Evolutionary conservation across 2,329 filamentous ascomycete species (phyloP).

Genomic region (Pseudogymnoascus sp.): DNA sequence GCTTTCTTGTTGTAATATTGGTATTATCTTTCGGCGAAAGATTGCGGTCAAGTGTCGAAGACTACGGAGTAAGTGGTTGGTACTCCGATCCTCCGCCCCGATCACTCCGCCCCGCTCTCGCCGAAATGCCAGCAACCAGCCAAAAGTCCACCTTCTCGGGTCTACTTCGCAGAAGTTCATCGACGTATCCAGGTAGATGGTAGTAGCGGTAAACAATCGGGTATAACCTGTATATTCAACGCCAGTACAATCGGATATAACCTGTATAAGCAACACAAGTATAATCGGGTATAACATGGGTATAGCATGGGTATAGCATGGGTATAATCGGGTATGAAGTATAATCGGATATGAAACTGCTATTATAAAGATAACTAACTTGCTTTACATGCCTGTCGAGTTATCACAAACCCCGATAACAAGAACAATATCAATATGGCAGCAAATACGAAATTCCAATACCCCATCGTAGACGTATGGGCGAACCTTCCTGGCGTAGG

Average conservation of each 20-base stretch:
- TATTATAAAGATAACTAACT: not conserved
- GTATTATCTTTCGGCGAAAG: not conserved
- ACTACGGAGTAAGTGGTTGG: not conserved
- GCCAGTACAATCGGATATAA: not conserved
- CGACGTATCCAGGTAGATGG: no score
- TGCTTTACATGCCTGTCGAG: not conserved
- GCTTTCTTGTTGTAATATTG: not conserved
- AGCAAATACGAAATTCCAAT: not conserved
- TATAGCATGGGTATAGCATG: not conserved
- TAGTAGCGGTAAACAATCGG: not conserved
- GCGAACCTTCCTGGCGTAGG: constrained; percentile 12
- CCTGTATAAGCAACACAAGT: not conserved
- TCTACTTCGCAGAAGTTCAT: no score
- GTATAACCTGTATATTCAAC: no score
- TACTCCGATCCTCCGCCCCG: not conserved
- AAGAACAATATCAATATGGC: not conserved
- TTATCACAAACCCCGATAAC: not conserved
- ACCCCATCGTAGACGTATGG: constrained; percentile 12
- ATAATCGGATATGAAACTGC: not conserved
- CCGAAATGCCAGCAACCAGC: not conserved
- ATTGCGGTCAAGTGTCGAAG: not conserved
- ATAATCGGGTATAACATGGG: no score
- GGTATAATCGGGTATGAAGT: not conserved
- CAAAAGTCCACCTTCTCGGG: not conserved
- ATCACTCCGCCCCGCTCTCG: not conserved